Base-by-base conservation (phyloP, 805 yeast genomes). In the Kazachstania taianensis region DNA sequence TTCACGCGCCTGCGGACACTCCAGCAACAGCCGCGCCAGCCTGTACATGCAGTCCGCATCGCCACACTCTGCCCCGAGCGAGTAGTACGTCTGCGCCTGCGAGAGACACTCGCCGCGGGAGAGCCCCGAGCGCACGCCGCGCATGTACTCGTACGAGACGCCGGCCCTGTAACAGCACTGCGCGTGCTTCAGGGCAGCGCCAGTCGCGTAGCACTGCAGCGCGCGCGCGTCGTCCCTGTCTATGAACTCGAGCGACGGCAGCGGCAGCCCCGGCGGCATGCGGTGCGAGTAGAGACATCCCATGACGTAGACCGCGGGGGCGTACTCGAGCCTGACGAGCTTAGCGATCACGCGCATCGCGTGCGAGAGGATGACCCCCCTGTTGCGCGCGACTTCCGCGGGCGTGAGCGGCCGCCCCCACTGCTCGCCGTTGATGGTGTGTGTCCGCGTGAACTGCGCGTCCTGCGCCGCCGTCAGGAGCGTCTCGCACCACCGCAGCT, bases 111-210 rank as follows among this genome's bases (percentile, higher is more conserved):
- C 43, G 8, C 32, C 71, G 70, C 28, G 62, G 50, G 37, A 59
- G 46, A 18, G 70, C 61, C 33, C 24, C 7, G 17, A n/a, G 20
- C 18, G 30, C 28, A 30, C 9, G 79, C 52, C 78, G 20, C 51
- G 46, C 25, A 42, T 45, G 30, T 42, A 63, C 52, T 82, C 92
- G 48, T 69, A 68, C 48, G 84, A 74, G 22, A 80, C 80, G 1
- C 81, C 92, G 1, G 76, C 69, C 33, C 89, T 61, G 58, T 78
- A 81, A 39, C 77, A 67, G 7, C 82, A 79, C 36, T 71, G 71
- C 0, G 75, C 65, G 47, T 77, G 77, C 15, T 71, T 68, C 28
- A 66, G 66, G 32, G 62, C 61, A 5, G 84, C 80, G 1, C 85
- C 79, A 40, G 69, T 72, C 20, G 57, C 46, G 53, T 80, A 81